Conservation (phyloP, 1,139 yeast species). For the Pichia norvegensis region DNA sequence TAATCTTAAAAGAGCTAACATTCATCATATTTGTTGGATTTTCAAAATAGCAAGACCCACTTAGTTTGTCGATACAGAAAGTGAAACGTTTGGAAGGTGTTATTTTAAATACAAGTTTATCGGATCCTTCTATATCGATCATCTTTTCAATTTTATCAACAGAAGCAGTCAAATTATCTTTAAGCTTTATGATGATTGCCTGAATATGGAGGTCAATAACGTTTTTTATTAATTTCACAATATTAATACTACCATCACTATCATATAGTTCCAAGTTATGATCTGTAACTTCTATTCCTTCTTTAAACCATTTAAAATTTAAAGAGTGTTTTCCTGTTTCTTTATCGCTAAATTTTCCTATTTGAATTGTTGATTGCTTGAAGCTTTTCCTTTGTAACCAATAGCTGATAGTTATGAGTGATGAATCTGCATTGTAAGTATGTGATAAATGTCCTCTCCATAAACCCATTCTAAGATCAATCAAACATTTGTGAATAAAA, state of each 20-base stretch:
- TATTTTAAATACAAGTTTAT: constrained; percentile 28
- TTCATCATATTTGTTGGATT: constrained; percentile 39
- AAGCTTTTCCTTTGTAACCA: constrained; percentile 49
- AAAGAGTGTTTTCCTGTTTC: constrained; percentile 32
- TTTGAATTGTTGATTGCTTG: constrained; percentile 49
- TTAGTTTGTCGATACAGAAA: constrained; percentile 33
- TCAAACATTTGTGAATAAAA: constrained; percentile 58
- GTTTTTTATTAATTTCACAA: constrained; percentile 23
- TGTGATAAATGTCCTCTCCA: constrained; percentile 68
- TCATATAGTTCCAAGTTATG: constrained; percentile 22
- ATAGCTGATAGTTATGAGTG: constrained; percentile 56
- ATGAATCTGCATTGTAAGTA: constrained; percentile 55
- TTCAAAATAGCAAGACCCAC: constrained; percentile 41
- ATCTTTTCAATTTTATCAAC: constrained; percentile 27
- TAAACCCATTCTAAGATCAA: constrained; percentile 44
- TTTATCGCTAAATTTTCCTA: constrained; percentile 49
- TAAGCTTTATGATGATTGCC: constrained; percentile 26
- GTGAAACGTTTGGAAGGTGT: constrained; percentile 32
- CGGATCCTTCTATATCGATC: constrained; percentile 16
- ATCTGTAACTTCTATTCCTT: constrained; percentile 36
- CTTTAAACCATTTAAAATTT: constrained; percentile 61
- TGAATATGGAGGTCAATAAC: constrained; percentile 27
- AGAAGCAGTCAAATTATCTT: constrained; percentile 17
- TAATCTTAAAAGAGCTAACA: constrained; percentile 32
- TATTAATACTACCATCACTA: constrained; percentile 22